Base-by-base conservation (phyloP, 345 rosid genomes). In the Fremontodendron californicum region DNA sequence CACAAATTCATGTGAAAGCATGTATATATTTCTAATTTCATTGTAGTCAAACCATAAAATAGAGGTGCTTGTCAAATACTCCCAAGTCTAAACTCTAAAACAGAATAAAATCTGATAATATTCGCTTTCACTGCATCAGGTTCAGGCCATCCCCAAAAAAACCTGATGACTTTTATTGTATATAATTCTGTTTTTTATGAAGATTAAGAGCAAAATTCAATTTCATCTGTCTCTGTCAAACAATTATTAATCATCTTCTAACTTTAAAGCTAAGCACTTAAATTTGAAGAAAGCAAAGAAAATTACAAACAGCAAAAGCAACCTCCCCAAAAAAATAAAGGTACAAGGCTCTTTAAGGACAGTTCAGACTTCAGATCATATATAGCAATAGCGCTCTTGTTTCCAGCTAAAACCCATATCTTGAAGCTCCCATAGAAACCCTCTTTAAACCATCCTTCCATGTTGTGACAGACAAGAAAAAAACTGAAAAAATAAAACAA, bases 371-470 rank as follows among this genome's bases (percentile, higher is more conserved):
- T 10, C 21, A 55, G 31, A 2, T 29, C 73, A 46, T 69, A 69
- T 27, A 69, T 46, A 69, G 40, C 73, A 27, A 29, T 2, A 46
- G 15, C 21, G 16, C 57, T 15, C 73, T 46, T 45, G 54, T 69
- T 69, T 46, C 39, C 78, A 52, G 64, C 68, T 61, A 55, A 61
- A 69, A 65, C 65, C 78, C 77, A 54, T 19, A n/a, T 67, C 82
- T 52, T 4, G 60, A 49, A 70, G 12, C 69, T 25, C 70, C 77
- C 45, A 23, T 3, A 29, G 1, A 51, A 31, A 3, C 52, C 69
- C 77, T 42, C 76, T 48, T 83, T 54, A 78, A 80, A 64, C 25
- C 45, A 45, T 15, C 76, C 37, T 75, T 75, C 67, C 43, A 69
- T 27, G 39, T 46, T 69, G 73, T 69, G 55, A 46, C 33, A 45